Evolutionary conservation across 177 flowering plant species (phyloP), one percentile per base, ranked within the genome.

Genomic region (Vitis hybrid): DNA sequence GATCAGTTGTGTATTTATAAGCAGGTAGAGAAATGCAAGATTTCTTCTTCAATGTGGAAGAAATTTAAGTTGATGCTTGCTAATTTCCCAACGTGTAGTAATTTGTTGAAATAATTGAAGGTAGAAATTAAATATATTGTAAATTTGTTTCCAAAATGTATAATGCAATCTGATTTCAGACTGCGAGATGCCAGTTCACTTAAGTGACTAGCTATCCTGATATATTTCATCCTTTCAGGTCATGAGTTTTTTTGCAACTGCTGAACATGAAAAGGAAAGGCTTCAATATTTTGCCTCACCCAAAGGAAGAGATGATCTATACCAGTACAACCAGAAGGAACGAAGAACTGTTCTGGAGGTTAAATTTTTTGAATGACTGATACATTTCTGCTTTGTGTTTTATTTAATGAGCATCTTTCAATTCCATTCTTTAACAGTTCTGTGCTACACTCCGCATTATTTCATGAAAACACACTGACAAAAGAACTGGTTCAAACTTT

Each of bases 261-360:
- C 97, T 65, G 77, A 85, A 51, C 99, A 91, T 81, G 99, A 95
- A 72, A 91, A 86, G 85, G 99, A 93, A 79, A 93, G 90, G 77
- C 98, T 96, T 76, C 85, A 85, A 73, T 93, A 90, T 81, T 96
- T 96, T 86, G 86, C 91, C 50, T 91, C 99, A 50, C 83, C 99
- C 49, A 97, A 93, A 82, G 99, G 99, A 73, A 85, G 98, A 76
- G 97, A 96, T 77, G 99, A 93, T 77, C 79, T 96, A 5, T 96
- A 96, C 75, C 86, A 86, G 58, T 96, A 90, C 83, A 96, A 96
- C 71, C 97, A 92, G 85, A 90, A 88, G 79, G 97, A 96, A 72
- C 65, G 94, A 49, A 86, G 97, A 80, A 93, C 91, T 77, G 95
- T 96, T 65, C 73, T 96, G 67, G 99, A 96, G 99, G 99, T 93